phyloP scores from a whole-genome alignment of 2,329 filamentous ascomycete species.

The Emericellopsis cladophorae region DNA sequence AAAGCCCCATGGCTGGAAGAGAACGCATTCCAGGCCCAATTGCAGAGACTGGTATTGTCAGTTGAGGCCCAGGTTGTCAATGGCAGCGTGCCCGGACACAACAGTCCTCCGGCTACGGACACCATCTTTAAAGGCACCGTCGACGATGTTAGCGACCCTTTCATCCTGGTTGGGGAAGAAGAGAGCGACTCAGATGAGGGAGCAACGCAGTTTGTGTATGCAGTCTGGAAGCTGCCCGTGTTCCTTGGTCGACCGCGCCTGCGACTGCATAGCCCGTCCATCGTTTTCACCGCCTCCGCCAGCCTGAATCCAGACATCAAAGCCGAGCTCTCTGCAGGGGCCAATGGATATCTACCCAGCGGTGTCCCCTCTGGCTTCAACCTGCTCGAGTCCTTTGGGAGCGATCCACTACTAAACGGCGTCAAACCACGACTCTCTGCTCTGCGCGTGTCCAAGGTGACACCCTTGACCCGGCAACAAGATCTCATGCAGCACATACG shows the following conservation, averaged over 20 bases:
- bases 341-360: conserved; percentile 56
- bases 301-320: conserved; percentile 39
- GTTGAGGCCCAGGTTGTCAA: conserved; percentile 56
- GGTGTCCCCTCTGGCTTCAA: conserved; percentile 60
- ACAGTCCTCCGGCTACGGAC: conserved; percentile 38
- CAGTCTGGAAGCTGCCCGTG: conserved; percentile 47
- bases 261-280: conserved; percentile 51
- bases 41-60: conserved; percentile 50
- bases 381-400: conserved; percentile 60
- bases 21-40: conserved; percentile 39
- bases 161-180: conserved; percentile 33
- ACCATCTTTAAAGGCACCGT: conserved; percentile 45
- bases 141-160: conserved; percentile 33
- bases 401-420: conserved; percentile 50
- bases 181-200: conserved; percentile 12
- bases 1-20: conserved; percentile 50
- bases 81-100: conserved; percentile 30
- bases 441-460: conserved; percentile 60
- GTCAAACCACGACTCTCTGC: conserved; percentile 58
- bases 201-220: conserved; percentile 30
- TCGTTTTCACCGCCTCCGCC: conserved; percentile 51
- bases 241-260: conserved; percentile 47
- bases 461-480: conserved; percentile 50
- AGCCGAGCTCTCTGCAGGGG: conserved; percentile 11
- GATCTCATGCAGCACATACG: conserved; percentile 52